Evolutionary conservation across 78 protist species (phyloP), one percentile per base, ranked within the genome.

Genomic region (Protostelium mycophagum): DNA sequence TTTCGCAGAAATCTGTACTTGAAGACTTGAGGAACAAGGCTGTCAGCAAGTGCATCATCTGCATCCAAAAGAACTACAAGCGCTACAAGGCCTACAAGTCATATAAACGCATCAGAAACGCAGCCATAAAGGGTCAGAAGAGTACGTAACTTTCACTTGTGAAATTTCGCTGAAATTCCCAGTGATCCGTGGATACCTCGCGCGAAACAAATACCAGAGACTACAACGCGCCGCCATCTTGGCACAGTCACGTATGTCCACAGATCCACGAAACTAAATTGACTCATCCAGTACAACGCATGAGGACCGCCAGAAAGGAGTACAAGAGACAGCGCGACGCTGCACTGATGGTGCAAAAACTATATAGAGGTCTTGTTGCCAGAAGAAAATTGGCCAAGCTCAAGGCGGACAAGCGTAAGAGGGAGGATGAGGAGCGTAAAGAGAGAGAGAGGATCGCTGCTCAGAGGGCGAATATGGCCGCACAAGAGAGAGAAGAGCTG

Each of bases 61-160:
- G 94, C 36, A 38, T 51, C 16, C 73, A 63, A 5, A 92, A 92
- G 38, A 28, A 87, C 31, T 5, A 35, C n/a, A 73, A 89, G 88
- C 31, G 35, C 38, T 85, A 87, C 39, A 83, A 51, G n/a, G 94
- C 94, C 29, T 90, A 87, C 51, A 37, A 85, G 28, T 38, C 23
- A 5, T 90, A 88, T 37, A 88, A 92, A 86, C 86, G 90, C 28
- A 84, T 89, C 88, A 90, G 73, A 51, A 92, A 92, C 31, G 5
- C 73, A 5, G 73, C 73, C 16, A 5, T 51, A 5, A 51, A 51
- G 73, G 73, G 73, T 51, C 73, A 51, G 16, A 25, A 5, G 16
- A 5, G 73, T 51, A 16, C 5, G 73, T 25, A 16, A 51, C 5
- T 51, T 16, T 25, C 16, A 5, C 31, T 25, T 25, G 16, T 51